Base-by-base conservation (phyloP, 768 basidiomycete species). In the Tylopilus plumbeoviolaceoides region DNA sequence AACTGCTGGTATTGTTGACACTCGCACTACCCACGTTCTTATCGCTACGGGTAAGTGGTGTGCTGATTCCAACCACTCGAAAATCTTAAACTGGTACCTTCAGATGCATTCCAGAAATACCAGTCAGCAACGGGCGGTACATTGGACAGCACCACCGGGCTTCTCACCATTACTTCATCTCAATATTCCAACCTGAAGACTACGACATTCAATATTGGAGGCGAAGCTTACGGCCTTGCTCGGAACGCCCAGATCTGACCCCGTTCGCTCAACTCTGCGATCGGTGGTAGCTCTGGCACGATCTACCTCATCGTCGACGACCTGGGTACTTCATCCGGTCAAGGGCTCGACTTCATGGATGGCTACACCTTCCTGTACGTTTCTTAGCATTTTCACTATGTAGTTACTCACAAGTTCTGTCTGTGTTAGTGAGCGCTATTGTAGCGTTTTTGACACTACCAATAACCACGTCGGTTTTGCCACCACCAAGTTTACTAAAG, bases 181-280 rank as follows among this genome's bases (percentile, higher is more conserved):
- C 65, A 73, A 33, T 71, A 58, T 54, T 51, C 40, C 21, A 61
- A 41, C 15, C 55, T 72, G 15, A 3, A 65, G 52, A 60, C 48
- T 2, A 36, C 72, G 40, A 52, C 55, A 39, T 71, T 73, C 57
- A 54, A 59, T 11, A 56, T 70, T 33, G 65, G 63, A 28, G 57
- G 48, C 3, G 25, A 27, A 1, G 45, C 55, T 3, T 66, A 70
- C 40, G 48, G 41, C 27, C 56, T 70, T 17, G 52, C 51, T 4
- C 51, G 63, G 6, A 66, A 70, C 25, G 70, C 59, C 3, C 70
- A 72, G 48, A 70, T 70, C 53, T 72, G 70, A 67, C 70, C 70
- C 2, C 67, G 65, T 40, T 62, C 64, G 14, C 58, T 72, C 28
- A 70, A 71, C 59, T 35, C 55, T 8, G 53, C 18, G 20, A 55